A percentile compares a stretch with the other conserved stretches of the same genome.
These are phyloP conservation scores for Stephania japonica DNA, from an alignment of 164 flowering plant genomes.

Conservation along the genomic window DNA sequence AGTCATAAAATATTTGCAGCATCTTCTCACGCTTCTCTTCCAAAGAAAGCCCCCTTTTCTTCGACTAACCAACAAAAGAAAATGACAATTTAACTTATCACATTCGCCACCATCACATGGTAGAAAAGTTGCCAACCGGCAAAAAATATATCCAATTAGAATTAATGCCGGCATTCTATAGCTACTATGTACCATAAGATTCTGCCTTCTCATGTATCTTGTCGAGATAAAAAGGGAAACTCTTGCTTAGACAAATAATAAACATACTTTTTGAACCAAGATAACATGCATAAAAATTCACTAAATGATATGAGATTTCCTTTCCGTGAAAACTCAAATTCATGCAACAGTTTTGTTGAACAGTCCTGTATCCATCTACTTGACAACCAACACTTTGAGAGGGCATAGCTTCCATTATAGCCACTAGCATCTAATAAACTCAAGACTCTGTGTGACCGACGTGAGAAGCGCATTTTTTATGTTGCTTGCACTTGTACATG, in stretches of 20 bases:
- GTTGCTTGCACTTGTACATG: no score
- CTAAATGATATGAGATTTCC: background rate
- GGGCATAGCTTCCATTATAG: no score
- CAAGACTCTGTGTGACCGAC: no score
- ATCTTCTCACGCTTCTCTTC: constrained; percentile 97
- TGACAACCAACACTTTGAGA: no score
- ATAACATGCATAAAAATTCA: background rate
- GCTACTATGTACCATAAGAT: background rate
- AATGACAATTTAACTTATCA: background rate
- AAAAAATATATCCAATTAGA: background rate
- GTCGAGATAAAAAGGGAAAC: background rate
- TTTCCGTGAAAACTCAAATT: background rate
- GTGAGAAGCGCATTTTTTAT: no score
- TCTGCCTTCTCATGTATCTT: background rate
- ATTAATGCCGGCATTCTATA: background rate
- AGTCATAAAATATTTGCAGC: constrained; percentile 86
- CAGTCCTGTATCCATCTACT: background rate
- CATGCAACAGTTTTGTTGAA: background rate
- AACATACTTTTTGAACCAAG: background rate
- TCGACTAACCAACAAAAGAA: constrained; percentile 43
- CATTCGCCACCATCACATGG: background rate
- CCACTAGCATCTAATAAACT: no score
- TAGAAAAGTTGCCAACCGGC: background rate
- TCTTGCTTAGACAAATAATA: background rate
- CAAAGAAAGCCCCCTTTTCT: constrained; percentile 94